Base-by-base conservation (phyloP, 768 basidiomycete species). In the Pleurotus eryngii region DNA sequence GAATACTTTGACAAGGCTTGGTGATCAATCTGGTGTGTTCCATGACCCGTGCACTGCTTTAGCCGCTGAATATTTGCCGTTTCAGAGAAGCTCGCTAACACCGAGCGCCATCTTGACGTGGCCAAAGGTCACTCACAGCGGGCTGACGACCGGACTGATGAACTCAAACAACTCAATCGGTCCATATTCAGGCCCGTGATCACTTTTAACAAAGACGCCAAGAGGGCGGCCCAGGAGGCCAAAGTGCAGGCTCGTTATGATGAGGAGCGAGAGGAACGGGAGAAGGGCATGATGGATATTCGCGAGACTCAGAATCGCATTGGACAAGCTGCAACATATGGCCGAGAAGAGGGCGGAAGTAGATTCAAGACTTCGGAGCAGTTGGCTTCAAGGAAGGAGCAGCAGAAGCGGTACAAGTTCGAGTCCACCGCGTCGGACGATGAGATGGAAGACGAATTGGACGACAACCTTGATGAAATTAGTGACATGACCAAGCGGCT, bases 151-250 rank as follows among this genome's bases (percentile, higher is more conserved):
- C 92, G 85, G 70, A 93, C 95, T 4, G 87, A 86, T 60, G 95
- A 98, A 71, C 84, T 99, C 56, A 95, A 94, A 72, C 82, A 95
- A 68, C 84, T 99, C 56, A 98, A 98, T 71, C 83, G 86, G 35
- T 95, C 92, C 39, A 98, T 99, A 69, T 98, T 99, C 78, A 84
- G 87, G 49, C 95, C 92, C 7, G 93, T 85, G 57, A 86, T 97
- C 63, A 87, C 88, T 0, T 96, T 90, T 72, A 96, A 98, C 78
- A 99, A 97, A 72, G 88, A 93, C 38, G 81, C 79, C 15, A 98
- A 98, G 72, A 90, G 94, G 49, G 83, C 84, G 4, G 92, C 90
- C 12, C 86, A 93, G 64, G 94, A 97, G 66, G 82, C 84, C 27
- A 91, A 93, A 67, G 76, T 97, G 20, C 83, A 86, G 70, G 74